These are phyloP conservation scores for Thuidium tamariscinum DNA, from an alignment of 225 moss, liverwort and hornwort species.

Conservation along the genomic window DNA sequence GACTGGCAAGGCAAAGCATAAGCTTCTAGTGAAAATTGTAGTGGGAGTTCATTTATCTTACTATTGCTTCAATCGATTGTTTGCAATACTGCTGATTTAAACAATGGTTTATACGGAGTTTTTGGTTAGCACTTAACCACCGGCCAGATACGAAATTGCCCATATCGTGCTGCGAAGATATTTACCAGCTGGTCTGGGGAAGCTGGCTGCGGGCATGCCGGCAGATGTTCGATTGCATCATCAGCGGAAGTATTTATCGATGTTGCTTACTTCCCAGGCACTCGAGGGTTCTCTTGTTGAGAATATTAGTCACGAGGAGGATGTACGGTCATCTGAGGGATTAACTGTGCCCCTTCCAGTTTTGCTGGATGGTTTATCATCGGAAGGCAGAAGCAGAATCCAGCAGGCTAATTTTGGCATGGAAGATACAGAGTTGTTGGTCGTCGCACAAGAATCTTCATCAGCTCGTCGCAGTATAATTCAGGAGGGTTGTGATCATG, in stretches of 20 bases:
- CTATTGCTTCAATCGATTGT: background rate
- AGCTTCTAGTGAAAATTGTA: background rate
- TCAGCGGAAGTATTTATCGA: slow-evolving; percentile 22
- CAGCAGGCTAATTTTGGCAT: background rate
- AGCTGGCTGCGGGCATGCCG: slow-evolving; percentile 44
- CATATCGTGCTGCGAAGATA: slow-evolving; percentile 45
- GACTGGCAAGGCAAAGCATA: background rate
- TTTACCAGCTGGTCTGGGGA: slow-evolving; percentile 30
- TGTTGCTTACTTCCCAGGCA: slow-evolving; percentile 8
- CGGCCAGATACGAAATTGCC: slow-evolving; percentile 67
- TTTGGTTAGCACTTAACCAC: background rate
- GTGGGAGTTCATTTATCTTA: background rate
- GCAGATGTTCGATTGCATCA: slow-evolving; percentile 24
- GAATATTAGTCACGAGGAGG: background rate
- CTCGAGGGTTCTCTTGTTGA: background rate
- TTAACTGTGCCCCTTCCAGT: slow-evolving; percentile 36
- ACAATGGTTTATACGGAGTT: background rate
- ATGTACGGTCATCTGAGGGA: background rate
- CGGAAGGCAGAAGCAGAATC: background rate
- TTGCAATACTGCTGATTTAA: background rate
- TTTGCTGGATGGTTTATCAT: slow-evolving; percentile 1
- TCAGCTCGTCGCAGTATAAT: slow-evolving; percentile 19
- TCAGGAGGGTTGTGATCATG: slow-evolving; percentile 24
- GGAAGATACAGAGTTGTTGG: background rate
- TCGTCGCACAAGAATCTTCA: background rate